These are phyloP conservation scores for Didymella glomerata DNA, from an alignment of 2,329 filamentous ascomycete genomes.

Conservation along the genomic window DNA sequence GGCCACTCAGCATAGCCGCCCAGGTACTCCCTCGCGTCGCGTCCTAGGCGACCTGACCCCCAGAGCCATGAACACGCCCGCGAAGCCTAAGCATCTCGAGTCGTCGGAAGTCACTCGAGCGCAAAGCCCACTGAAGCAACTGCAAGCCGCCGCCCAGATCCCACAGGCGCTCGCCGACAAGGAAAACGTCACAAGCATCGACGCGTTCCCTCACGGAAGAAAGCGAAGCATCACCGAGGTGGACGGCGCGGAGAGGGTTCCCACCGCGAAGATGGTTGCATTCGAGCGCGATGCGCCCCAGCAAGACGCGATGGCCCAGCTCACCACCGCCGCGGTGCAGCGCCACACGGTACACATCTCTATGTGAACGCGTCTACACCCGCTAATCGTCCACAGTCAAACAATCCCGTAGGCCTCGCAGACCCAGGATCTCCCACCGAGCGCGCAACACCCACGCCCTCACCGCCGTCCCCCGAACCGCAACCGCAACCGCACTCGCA, in stretches of 20 bases:
- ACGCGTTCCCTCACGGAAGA: conserved; percentile 35
- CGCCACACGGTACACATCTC: conserved; percentile 37
- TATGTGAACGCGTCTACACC: conserved; percentile 20
- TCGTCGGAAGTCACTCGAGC: conserved; percentile 35
- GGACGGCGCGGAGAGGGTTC: conserved; percentile 41
- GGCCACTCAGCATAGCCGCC: conserved; percentile 38
- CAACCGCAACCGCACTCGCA: too few species aligned
- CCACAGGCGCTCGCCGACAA: conserved; percentile 35
- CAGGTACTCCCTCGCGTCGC: conserved; percentile 45
- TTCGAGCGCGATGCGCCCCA: conserved; percentile 31
- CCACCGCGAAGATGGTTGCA: conserved; percentile 38
- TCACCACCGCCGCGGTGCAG: conserved; percentile 39
- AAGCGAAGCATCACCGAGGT: conserved; percentile 51
- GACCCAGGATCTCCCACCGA: conserved; percentile 47
- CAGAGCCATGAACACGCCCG: conserved; percentile 46
- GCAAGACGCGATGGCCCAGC: conserved; percentile 25
- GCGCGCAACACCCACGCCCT: conserved; percentile 41
- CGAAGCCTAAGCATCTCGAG: conserved; percentile 32
- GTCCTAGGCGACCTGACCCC: conserved; percentile 48
- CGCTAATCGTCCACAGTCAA: conserved; percentile 37
- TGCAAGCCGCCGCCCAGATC: conserved; percentile 39
- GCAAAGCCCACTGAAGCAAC: conserved; percentile 49
- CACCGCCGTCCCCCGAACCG: conserved; percentile 24
- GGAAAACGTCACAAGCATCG: conserved; percentile 39
- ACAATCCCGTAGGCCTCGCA: conserved; percentile 38